phyloP scores from a whole-genome alignment of 2,329 filamentous ascomycete species.

The Lachnellula arida region DNA sequence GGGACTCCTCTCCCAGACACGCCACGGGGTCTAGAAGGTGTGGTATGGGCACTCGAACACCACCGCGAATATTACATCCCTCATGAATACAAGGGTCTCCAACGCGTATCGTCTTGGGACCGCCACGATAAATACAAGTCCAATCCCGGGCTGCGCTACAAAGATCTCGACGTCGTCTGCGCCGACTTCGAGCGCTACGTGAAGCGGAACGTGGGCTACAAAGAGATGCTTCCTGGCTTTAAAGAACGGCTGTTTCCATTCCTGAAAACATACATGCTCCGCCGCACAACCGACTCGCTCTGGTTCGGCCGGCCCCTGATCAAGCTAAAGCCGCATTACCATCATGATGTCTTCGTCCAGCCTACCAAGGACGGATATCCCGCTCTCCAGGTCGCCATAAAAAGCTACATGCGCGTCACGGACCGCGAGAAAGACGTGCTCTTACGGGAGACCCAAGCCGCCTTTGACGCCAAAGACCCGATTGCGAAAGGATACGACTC shows the following conservation, averaged over 20 bases:
- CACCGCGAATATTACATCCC: slow-evolving; percentile 3
- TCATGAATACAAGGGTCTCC: neutral
- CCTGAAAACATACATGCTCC: slow-evolving; percentile 16
- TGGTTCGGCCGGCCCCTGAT: slow-evolving; percentile 21
- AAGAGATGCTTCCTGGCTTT: neutral
- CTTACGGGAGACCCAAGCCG: neutral
- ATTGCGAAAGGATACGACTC: neutral
- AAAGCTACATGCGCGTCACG: neutral
- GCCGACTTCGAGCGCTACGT: slow-evolving; percentile 9
- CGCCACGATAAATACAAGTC: neutral
- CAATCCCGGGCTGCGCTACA: neutral
- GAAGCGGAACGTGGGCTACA: slow-evolving; percentile 1
- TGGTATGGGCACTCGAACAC: slow-evolving; percentile 17
- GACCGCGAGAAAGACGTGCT: neutral
- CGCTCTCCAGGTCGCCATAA: neutral
- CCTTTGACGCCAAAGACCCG: neutral
- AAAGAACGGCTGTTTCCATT: slow-evolving; percentile 4
- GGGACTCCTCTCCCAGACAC: slow-evolving; percentile 15
- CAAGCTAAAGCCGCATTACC: slow-evolving; percentile 16
- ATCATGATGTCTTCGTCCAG: slow-evolving; percentile 14
- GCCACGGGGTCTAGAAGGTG: slow-evolving; percentile 14
- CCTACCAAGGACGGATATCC: neutral
- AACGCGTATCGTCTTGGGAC: neutral
- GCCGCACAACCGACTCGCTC: slow-evolving; percentile 13
- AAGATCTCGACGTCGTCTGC: slow-evolving; percentile 10